Conservation (phyloP, 2,329 filamentous ascomycete species). For the Aureobasidium sp. region DNA sequence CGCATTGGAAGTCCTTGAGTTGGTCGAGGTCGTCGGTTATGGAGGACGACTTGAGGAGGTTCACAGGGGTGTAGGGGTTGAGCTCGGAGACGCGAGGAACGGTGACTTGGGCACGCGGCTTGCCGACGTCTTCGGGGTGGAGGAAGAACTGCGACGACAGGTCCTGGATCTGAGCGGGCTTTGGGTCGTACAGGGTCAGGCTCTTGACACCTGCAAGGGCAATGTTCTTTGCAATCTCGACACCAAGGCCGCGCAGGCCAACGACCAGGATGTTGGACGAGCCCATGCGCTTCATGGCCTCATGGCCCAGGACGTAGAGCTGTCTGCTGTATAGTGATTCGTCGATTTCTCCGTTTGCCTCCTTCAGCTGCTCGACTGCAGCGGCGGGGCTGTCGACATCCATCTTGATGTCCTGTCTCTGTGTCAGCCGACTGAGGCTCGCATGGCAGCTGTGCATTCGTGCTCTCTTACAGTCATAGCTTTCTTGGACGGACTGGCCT, state of each 20-base stretch:
- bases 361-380: conserved; percentile 51
- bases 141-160: conserved; percentile 98
- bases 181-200: conserved; percentile 83
- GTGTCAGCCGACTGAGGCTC: not conserved
- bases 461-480: conserved; percentile 39
- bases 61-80: conserved; percentile 90
- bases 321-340: conserved; percentile 60
- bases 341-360: conserved; percentile 53
- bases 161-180: conserved; percentile 73
- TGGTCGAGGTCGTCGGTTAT: conserved; percentile 68
- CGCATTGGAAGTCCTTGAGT: conserved; percentile 83
- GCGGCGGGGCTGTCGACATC: conserved; percentile 51
- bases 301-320: conserved; percentile 64
- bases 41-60: conserved; percentile 55
- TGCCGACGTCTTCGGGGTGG: conserved; percentile 76
- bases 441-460: not conserved
- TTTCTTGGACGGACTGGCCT: conserved; percentile 42
- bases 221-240: conserved; percentile 98
- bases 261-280: conserved; percentile 89
- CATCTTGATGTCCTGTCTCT: conserved; percentile 46
- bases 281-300: conserved; percentile 97
- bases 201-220: conserved; percentile 97
- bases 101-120: conserved; percentile 78
- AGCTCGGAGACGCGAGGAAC: conserved; percentile 86
- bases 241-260: conserved; percentile 86